Evolutionary conservation across 257 asterid species (phyloP).

Genomic region (Solanum peruvianum): DNA sequence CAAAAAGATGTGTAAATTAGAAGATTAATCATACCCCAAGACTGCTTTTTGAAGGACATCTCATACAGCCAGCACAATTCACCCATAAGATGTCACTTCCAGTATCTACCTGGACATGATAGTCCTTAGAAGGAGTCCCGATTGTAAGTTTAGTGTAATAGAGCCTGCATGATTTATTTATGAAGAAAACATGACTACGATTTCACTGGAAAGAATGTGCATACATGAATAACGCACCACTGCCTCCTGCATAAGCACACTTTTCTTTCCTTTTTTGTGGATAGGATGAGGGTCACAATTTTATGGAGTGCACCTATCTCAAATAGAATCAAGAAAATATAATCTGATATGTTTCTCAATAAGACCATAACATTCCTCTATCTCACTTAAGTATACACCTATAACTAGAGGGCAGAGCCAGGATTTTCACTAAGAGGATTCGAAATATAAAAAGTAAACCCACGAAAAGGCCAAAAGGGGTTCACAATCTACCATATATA

Average conservation of each 20-base stretch:
- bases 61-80: slow-evolving; percentile 71
- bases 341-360: not conserved
- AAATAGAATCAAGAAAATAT: not conserved
- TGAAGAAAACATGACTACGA: slow-evolving; percentile 2
- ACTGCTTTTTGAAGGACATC: slow-evolving; percentile 74
- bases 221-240: not conserved
- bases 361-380: not conserved
- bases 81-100: slow-evolving; percentile 99
- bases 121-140: slow-evolving; percentile 90
- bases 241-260: not conserved
- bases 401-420: not conserved
- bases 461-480: not conserved
- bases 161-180: slow-evolving; percentile 47
- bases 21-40: slow-evolving; percentile 47
- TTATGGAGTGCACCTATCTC: not conserved
- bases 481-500: not conserved
- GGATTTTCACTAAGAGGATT: not conserved
- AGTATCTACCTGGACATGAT: slow-evolving; percentile 91
- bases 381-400: not conserved
- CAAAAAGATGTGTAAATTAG: not conserved
- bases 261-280: not conserved
- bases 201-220: not conserved
- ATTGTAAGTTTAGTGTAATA: slow-evolving; percentile 77
- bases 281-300: not conserved
- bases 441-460: not conserved